Percentiles rank a stretch among this genome's conserved stretches.
These are phyloP conservation scores for Canavalia gladiata DNA, from an alignment of 306 rosid genomes.

Conservation along the genomic window DNA sequence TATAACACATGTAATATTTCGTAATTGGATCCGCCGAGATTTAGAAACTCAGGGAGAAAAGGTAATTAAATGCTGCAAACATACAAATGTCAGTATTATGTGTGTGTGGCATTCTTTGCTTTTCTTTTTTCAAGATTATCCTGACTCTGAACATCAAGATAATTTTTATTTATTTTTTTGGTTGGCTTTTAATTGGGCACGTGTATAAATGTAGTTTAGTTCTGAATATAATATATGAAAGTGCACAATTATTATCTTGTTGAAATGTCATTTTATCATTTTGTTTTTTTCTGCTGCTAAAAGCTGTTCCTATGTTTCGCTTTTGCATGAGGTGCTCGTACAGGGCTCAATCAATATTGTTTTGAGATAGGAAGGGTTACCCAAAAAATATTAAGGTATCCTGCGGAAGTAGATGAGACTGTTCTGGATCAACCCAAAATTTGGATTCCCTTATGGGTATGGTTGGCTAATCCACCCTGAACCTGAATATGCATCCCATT, in stretches of 20 bases:
- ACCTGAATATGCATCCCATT: no score
- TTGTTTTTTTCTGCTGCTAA: neutral
- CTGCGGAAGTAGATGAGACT: neutral
- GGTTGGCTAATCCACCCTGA: no score
- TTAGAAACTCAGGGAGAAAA: no score
- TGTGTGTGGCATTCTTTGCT: neutral
- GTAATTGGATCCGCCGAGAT: no score
- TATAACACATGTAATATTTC: no score
- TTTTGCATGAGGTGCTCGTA: constrained; percentile 28
- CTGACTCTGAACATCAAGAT: neutral
- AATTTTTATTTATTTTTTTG: neutral
- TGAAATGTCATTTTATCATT: constrained; percentile 17
- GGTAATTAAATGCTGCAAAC: neutral
- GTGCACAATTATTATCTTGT: constrained; percentile 8
- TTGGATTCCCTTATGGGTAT: no score
- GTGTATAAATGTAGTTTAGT: neutral
- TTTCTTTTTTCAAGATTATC: neutral
- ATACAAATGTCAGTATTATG: neutral
- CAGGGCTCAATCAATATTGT: neutral
- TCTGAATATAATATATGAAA: neutral
- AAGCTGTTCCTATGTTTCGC: neutral
- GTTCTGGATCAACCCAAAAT: neutral
- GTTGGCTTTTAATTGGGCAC: neutral
- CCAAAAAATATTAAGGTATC: neutral
- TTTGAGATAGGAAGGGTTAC: neutral